phyloP scores from a whole-genome alignment of 768 basidiomycete species.

The Xerocomellus chrysenteron region DNA sequence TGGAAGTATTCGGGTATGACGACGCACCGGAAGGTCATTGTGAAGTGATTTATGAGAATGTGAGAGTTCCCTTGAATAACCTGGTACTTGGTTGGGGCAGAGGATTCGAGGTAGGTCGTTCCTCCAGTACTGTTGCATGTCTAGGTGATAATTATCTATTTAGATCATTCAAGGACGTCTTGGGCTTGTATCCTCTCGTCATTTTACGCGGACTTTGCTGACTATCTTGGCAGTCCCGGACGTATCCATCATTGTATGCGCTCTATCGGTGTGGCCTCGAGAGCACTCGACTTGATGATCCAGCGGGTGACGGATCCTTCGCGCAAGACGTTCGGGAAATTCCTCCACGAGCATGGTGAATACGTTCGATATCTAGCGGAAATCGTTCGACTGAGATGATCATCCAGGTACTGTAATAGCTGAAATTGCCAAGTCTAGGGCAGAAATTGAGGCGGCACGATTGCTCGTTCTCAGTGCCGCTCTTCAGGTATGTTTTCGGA shows the following conservation, averaged over 20 bases:
- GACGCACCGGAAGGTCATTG: constrained; percentile 97
- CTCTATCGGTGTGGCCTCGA: constrained; percentile 84
- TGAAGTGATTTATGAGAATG: constrained; percentile 93
- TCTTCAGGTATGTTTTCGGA: constrained; percentile 52
- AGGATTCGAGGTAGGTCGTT: constrained; percentile 76
- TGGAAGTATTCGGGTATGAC: constrained; percentile 92
- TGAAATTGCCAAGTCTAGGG: constrained; percentile 88
- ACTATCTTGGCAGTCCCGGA: constrained; percentile 62
- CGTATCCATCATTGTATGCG: constrained; percentile 98
- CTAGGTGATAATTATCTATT: background rate
- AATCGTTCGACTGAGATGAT: background rate
- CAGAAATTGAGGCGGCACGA: constrained; percentile 87
- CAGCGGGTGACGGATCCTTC: constrained; percentile 89
- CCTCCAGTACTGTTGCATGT: background rate
- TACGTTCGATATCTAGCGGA: background rate
- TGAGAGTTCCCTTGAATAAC: constrained; percentile 81
- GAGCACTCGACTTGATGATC: constrained; percentile 84
- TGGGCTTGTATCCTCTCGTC: constrained; percentile 50
- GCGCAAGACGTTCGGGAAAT: constrained; percentile 93
- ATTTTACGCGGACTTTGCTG: background rate
- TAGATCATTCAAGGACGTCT: constrained; percentile 94
- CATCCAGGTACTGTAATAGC: constrained; percentile 76
- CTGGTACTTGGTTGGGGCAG: constrained; percentile 90
- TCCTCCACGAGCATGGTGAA: constrained; percentile 85
- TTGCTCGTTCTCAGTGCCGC: constrained; percentile 92